Conservation (phyloP, 129 eudicot genomes). For the Centella asiatica region DNA sequence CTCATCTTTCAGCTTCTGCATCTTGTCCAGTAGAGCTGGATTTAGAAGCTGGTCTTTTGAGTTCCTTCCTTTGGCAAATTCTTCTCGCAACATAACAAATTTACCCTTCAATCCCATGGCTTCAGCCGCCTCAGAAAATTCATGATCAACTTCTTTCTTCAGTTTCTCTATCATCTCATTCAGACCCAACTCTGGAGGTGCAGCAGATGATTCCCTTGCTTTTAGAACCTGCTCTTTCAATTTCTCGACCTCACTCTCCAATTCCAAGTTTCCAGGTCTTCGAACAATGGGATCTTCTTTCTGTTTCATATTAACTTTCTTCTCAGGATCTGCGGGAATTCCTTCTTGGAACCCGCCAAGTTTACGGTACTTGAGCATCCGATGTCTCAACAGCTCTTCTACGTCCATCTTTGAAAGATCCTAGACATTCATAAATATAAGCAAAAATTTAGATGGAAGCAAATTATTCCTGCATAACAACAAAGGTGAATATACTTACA, state of each 20-base stretch:
- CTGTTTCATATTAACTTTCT: conserved; percentile 54
- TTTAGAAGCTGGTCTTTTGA: conserved; percentile 30
- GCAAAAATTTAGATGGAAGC: conserved; percentile 1
- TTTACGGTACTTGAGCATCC: conserved; percentile 61
- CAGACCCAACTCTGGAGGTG: conserved; percentile 33
- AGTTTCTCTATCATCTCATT: conserved; percentile 47
- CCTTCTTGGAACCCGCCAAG: conserved; percentile 70
- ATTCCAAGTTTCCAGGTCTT: conserved; percentile 37
- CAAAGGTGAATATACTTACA: conserved; percentile 38
- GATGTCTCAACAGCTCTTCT: conserved; percentile 45
- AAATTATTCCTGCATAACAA: not conserved
- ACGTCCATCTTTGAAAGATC: conserved; percentile 64
- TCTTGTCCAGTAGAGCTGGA: conserved; percentile 32
- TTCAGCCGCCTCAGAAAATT: conserved; percentile 60
- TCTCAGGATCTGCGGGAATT: conserved; percentile 51
- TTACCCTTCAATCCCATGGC: conserved; percentile 51
- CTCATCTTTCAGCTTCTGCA: conserved; percentile 43
- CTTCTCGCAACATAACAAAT: conserved; percentile 36
- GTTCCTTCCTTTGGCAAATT: conserved; percentile 42
- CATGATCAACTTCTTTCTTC: conserved; percentile 45
- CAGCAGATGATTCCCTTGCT: conserved; percentile 35
- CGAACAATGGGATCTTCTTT: conserved; percentile 34
- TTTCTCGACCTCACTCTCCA: conserved; percentile 57
- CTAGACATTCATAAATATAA: conserved; percentile 25
- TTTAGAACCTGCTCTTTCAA: conserved; percentile 43